Percentiles rank a stretch among this genome's conserved stretches.
These are phyloP conservation scores for Exserohilum rostratum DNA, from an alignment of 2,329 filamentous ascomycete genomes.

Conservation along the genomic window DNA sequence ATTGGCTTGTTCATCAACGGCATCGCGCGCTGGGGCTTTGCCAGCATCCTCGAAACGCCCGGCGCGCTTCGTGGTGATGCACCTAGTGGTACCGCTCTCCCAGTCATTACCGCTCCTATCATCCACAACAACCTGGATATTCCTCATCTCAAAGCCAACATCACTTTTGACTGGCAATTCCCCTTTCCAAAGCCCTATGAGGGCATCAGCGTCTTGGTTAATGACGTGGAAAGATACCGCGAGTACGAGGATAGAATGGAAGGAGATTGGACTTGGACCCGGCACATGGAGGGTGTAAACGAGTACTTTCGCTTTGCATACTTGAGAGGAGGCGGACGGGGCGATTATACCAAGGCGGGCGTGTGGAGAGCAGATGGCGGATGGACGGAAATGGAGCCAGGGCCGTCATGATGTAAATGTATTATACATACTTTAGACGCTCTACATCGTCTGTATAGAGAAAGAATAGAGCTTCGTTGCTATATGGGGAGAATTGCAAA, in stretches of 20 bases:
- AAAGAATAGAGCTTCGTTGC: background rate
- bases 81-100: conserved; percentile 65
- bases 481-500: no score
- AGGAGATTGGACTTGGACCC: conserved; percentile 64
- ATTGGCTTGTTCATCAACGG: conserved; percentile 94
- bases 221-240: conserved; percentile 83
- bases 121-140: conserved; percentile 54
- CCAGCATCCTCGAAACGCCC: conserved; percentile 83
- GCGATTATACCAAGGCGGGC: conserved; percentile 78
- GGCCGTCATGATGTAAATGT: conserved; percentile 52
- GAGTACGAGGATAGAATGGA: conserved; percentile 62
- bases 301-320: conserved; percentile 82
- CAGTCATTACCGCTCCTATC: conserved; percentile 46
- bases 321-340: conserved; percentile 67
- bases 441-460: no score
- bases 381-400: conserved; percentile 70
- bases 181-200: conserved; percentile 63
- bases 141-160: conserved; percentile 55
- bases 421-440: no score
- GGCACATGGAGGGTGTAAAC: conserved; percentile 55
- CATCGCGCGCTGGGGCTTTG: conserved; percentile 92
- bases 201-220: conserved; percentile 79
- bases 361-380: conserved; percentile 68
- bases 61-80: conserved; percentile 66
- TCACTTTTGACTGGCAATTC: conserved; percentile 66